Evolutionary conservation across 352 stramenopile genomes (phyloP).

Genomic region (Phytophthora pluvialis): DNA sequence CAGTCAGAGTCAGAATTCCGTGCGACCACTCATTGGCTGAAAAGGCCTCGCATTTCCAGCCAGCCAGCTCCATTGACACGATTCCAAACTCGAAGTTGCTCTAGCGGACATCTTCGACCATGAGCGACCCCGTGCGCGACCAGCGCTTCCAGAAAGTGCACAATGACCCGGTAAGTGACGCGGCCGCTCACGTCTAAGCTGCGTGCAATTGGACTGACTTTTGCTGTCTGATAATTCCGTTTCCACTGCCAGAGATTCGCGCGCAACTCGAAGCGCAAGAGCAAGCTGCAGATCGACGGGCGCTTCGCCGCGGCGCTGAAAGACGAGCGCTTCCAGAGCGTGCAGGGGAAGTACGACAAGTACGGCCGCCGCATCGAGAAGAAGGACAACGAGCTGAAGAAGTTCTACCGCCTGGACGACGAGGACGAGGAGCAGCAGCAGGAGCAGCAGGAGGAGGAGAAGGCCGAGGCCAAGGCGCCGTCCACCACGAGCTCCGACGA

Average conservation of each 20-base stretch:
- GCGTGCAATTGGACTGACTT: slow-evolving; percentile 13
- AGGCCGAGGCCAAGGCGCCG: slow-evolving; percentile 35
- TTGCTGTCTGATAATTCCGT: slow-evolving; percentile 1
- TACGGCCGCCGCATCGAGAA: slow-evolving; percentile 85
- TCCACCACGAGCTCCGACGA: slow-evolving; percentile 44
- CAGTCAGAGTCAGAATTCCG: not conserved
- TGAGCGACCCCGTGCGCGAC: slow-evolving; percentile 67
- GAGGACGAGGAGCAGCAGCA: slow-evolving; percentile 43
- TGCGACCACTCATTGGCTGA: slow-evolving; percentile 13
- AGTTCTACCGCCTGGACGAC: slow-evolving; percentile 82
- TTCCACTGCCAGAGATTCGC: slow-evolving; percentile 61
- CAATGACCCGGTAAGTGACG: slow-evolving; percentile 70
- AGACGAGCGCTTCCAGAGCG: slow-evolving; percentile 82
- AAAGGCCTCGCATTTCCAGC: slow-evolving; percentile 9
- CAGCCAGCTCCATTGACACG: slow-evolving; percentile 15
- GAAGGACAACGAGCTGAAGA: slow-evolving; percentile 77
- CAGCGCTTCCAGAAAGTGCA: slow-evolving; percentile 88
- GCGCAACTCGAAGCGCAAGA: slow-evolving; percentile 79
- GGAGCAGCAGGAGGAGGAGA: slow-evolving; percentile 38
- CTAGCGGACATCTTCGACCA: slow-evolving; percentile 11
- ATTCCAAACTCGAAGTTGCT: slow-evolving; percentile 12
- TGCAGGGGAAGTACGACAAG: slow-evolving; percentile 89
- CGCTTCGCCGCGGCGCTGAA: slow-evolving; percentile 77
- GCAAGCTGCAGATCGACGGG: slow-evolving; percentile 83
- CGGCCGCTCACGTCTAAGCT: not conserved